Percentiles rank a stretch among this genome's conserved stretches.
Conservation (phyloP, 2,329 filamentous ascomycete species). For the Rhynchosporium agropyri region DNA sequence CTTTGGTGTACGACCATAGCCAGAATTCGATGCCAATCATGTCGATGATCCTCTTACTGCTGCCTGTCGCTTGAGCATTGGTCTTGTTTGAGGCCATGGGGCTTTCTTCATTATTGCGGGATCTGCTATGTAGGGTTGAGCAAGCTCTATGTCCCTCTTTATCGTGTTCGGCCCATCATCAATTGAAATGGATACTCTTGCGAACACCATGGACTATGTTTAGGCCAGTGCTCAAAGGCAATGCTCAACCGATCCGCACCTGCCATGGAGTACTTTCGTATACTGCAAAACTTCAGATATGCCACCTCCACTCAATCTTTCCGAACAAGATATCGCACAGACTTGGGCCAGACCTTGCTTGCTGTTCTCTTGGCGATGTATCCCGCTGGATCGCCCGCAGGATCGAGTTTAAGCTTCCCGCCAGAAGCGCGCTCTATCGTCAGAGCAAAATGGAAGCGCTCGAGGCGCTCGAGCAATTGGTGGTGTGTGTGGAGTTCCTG, state of each 20-base stretch:
- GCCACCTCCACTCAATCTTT: not conserved
- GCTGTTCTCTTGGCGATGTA: not conserved
- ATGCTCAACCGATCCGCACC: slow-evolving; percentile 6
- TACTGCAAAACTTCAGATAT: too few species aligned
- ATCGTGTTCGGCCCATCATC: not conserved
- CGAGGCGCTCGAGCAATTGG: not conserved
- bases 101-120: not conserved
- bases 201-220: slow-evolving; percentile 1
- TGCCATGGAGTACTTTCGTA: not conserved
- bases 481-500: slow-evolving; percentile 10
- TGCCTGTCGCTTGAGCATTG: not conserved
- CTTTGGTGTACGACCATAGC: too few species aligned
- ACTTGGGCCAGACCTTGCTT: slow-evolving; percentile 6
- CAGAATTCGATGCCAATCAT: too few species aligned
- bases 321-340: slow-evolving; percentile 12
- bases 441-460: slow-evolving; percentile 2
- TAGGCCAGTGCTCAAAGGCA: not conserved
- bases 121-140: not conserved
- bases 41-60: too few species aligned
- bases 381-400: not conserved
- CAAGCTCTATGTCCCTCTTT: not conserved
- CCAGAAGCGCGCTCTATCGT: slow-evolving; percentile 18
- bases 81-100: not conserved
- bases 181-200: not conserved
- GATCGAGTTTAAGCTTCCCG: slow-evolving; percentile 24